A percentile compares a stretch with the other conserved stretches of the same genome.
phyloP scores from a whole-genome alignment of 176 grass and related monocot genomes.

The Echinochloa phyllopogon region DNA sequence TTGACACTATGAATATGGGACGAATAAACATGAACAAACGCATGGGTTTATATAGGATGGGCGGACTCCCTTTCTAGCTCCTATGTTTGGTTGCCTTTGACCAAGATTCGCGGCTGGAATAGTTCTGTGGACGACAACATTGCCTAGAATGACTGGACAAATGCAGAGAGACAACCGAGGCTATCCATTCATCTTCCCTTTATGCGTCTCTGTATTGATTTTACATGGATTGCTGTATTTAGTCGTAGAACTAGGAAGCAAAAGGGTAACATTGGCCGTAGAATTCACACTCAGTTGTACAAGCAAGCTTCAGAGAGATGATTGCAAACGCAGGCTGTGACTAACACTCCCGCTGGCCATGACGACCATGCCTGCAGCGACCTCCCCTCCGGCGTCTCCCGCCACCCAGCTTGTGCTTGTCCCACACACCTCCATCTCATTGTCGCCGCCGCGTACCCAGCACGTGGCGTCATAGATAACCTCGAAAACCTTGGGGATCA shows the following conservation, averaged over 20 bases:
- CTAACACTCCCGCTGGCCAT: constrained; percentile 9
- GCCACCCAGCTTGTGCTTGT: not conserved
- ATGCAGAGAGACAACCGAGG: too few species aligned
- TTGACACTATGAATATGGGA: not conserved
- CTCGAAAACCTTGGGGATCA: constrained; percentile 40
- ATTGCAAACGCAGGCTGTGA: constrained; percentile 16
- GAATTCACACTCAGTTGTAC: not conserved
- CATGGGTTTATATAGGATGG: constrained; percentile 32
- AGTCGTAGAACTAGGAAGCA: not conserved
- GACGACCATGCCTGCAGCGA: not conserved
- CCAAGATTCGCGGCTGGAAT: not conserved
- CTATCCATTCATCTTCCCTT: too few species aligned
- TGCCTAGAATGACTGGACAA: not conserved
- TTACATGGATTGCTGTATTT: not conserved
- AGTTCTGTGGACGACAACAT: constrained; percentile 32
- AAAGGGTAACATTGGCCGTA: not conserved
- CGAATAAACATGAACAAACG: not conserved
- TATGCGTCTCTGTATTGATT: too few species aligned
- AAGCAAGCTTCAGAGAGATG: constrained; percentile 39
- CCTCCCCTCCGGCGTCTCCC: not conserved
- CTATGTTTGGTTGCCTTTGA: constrained; percentile 23
- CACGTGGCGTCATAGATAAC: not conserved
- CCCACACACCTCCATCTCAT: not conserved
- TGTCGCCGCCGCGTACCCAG: not conserved
- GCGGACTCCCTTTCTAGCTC: not conserved